These are phyloP conservation scores for Lantana camara DNA, from an alignment of 257 asterid species.

Conservation along the genomic window DNA sequence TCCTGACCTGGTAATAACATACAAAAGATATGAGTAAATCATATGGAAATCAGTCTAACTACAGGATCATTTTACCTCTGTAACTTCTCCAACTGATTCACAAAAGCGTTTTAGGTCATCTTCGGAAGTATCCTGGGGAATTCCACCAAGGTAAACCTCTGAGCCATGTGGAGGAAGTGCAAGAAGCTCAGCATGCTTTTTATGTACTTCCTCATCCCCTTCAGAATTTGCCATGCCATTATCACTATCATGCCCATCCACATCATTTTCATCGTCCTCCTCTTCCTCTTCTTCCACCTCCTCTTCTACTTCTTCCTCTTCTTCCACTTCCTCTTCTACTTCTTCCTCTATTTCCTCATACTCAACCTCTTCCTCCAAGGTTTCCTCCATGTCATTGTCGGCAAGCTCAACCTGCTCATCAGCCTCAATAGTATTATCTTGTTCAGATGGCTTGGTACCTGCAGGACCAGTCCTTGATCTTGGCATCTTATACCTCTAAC, in stretches of 20 bases:
- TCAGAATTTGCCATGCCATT: conserved; percentile 46
- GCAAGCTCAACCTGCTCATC: conserved; percentile 52
- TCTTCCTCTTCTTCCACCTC: conserved; percentile 52
- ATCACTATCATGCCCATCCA: conserved; percentile 30
- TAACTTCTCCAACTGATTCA: conserved; percentile 62
- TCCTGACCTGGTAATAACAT: conserved; percentile 57
- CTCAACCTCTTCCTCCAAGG: conserved; percentile 61
- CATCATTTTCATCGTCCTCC: conserved; percentile 38
- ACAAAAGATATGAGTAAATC: conserved; percentile 1
- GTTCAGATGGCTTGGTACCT: conserved; percentile 44
- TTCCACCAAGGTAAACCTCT: conserved; percentile 69
- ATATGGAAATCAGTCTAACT: conserved; percentile 10
- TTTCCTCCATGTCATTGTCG: conserved; percentile 57
- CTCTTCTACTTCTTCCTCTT: conserved; percentile 48
- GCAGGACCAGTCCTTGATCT: conserved; percentile 56
- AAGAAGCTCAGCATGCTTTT: conserved; percentile 66
- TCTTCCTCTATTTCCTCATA: conserved; percentile 75
- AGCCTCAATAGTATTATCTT: conserved; percentile 47
- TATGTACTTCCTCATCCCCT: conserved; percentile 38
- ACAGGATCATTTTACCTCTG: conserved; percentile 52
- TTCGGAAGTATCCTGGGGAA: conserved; percentile 56
- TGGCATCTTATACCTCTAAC: conserved; percentile 65
- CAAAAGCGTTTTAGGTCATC: conserved; percentile 57
- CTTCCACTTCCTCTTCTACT: conserved; percentile 51
- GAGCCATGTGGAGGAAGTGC: conserved; percentile 82